Conservation (phyloP, 805 yeast species). For the Kregervanrija fluxuum region DNA sequence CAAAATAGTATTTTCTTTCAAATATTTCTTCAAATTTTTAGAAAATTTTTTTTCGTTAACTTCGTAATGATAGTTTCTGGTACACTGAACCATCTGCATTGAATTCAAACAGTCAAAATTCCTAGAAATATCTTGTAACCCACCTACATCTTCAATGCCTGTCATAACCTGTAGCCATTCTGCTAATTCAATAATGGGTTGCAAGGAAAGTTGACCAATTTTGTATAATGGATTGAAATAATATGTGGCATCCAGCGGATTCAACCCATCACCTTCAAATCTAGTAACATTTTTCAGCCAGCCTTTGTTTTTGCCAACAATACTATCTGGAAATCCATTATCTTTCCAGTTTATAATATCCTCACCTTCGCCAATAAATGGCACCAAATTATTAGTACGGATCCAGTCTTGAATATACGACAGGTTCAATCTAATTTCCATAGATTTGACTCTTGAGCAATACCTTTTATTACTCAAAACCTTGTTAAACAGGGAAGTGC, state of each 20-base stretch:
- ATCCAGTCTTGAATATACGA: conserved; percentile 94
- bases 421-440: conserved; percentile 81
- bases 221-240: conserved; percentile 59
- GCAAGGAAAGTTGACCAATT: conserved; percentile 59
- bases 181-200: conserved; percentile 68
- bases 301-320: conserved; percentile 16
- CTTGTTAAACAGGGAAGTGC: conserved; percentile 65
- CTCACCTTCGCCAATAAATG: conserved; percentile 25
- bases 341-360: conserved; percentile 11
- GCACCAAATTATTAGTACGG: conserved; percentile 53
- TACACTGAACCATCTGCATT: conserved; percentile 59
- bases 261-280: conserved; percentile 22
- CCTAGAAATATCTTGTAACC: conserved; percentile 45
- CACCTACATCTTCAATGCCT: conserved; percentile 47
- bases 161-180: conserved; percentile 91
- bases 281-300: conserved; percentile 24
- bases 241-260: conserved; percentile 46
- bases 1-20: conserved; percentile 25
- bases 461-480: conserved; percentile 61
- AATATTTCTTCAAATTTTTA: conserved; percentile 38
- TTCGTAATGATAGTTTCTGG: conserved; percentile 78
- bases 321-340: conserved; percentile 27
- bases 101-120: conserved; percentile 56
- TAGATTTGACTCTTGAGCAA: conserved; percentile 74
- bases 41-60: conserved; percentile 68